Conservation (phyloP, 2,329 filamentous ascomycete genomes). For the Corynespora cassiicola region DNA sequence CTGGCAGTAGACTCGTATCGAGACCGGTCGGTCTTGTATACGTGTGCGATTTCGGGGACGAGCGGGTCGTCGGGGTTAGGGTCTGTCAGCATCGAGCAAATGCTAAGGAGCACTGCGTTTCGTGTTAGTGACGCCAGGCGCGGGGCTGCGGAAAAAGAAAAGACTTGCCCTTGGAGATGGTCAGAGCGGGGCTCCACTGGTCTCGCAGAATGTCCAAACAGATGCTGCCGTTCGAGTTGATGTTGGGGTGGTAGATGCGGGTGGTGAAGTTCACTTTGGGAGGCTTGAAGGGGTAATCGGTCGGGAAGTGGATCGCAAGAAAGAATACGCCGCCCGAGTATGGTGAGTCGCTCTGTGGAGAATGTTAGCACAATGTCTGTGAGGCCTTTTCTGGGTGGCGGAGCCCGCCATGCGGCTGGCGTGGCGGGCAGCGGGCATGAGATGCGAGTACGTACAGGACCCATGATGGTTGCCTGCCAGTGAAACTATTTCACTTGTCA, state of each 20-base stretch:
- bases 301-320: conserved; percentile 97
- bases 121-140: not conserved
- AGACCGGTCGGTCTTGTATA: conserved; percentile 98
- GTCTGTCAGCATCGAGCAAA: conserved; percentile 99
- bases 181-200: conserved; percentile 98
- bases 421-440: not conserved
- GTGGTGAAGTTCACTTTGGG: conserved; percentile 99
- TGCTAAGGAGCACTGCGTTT: conserved; percentile 84
- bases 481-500: conserved; percentile 74
- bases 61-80: conserved; percentile 99
- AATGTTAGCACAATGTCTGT: conserved; percentile 37
- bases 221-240: conserved; percentile 99
- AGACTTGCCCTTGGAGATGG: conserved; percentile 92
- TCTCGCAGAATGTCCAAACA: conserved; percentile 98
- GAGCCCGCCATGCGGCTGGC: conserved; percentile 8
- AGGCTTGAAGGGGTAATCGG: conserved; percentile 99
- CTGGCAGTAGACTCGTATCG: conserved; percentile 95
- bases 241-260: conserved; percentile 99
- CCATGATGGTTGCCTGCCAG: conserved; percentile 99
- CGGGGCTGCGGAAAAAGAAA: too few relatives aligned
- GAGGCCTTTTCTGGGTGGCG: too few relatives aligned
- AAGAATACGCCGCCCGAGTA: conserved; percentile 99
- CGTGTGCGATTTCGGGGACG: conserved; percentile 97
- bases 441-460: conserved; percentile 75
- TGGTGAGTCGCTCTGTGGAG: conserved; percentile 82